Base-by-base conservation (phyloP, 2,329 filamentous ascomycete genomes). In the Emmonsia crescens region DNA sequence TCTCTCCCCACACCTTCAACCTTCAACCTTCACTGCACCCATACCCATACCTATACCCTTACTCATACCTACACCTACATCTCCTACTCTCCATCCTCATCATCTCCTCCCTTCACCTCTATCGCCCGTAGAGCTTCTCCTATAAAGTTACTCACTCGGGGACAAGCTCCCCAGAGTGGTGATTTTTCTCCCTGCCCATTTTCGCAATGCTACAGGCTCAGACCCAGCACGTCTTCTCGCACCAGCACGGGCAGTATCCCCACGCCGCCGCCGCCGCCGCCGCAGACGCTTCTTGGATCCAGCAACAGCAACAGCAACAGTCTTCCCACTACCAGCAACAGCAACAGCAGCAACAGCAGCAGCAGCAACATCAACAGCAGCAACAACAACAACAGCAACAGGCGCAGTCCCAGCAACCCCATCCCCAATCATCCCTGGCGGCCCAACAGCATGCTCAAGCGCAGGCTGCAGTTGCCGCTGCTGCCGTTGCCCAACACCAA, bases 221-320 rank as follows among this genome's bases (percentile, higher is more conserved):
- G 75, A 79, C 80, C 73, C 82, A 84, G 73, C 83, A 85, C 78
- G 77, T 84, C 72, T 85, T 84, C 73, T 81, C 82, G 61, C 83
- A 85, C 69, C 80, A 82, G 70, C 79, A 81, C 68, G 44, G 44
- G n/a, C 80, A 80, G 68, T 80, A 79, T 62, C 76, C 76, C 29
- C 78, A 79, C 67, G 73, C 44, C n/a, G n/a, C 38, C 66, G 73
- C 44, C n/a, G n/a, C 38, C 66, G 73, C 76, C 66, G 74, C 76
- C 24, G 54, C 54, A 6, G 52, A 75, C 71, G 62, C 77, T 70
- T 64, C 78, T 66, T 77, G 77, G 68, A 76, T 78, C 60, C 77
- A 78, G 62, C 68, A 69, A 31, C 69, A 71, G 42, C 72, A 73
- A 24, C 74, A 75, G 59, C 70, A 71, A 38, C 73, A 71, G 48